These are phyloP conservation scores for Elsinoe batatas DNA, from an alignment of 2,329 filamentous ascomycete species.

Conservation along the genomic window DNA sequence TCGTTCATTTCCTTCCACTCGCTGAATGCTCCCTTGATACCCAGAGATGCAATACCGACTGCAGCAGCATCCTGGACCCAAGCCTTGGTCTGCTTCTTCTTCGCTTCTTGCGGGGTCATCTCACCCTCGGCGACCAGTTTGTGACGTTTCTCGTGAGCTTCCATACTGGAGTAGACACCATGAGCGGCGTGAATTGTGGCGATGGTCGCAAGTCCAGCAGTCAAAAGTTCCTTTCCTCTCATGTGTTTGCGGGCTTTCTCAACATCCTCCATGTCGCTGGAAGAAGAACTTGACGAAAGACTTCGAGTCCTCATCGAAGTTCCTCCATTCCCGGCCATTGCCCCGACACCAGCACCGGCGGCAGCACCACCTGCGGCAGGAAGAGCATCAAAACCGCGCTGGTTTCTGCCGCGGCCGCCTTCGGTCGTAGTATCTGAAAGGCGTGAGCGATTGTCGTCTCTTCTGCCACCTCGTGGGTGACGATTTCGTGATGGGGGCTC, in stretches of 20 bases:
- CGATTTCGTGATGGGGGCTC: slow-evolving; percentile 38
- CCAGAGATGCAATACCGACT: slow-evolving; percentile 55
- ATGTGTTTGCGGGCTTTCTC: slow-evolving; percentile 47
- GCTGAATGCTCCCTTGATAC: slow-evolving; percentile 55
- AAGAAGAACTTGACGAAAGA: slow-evolving; percentile 27
- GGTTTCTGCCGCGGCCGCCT: slow-evolving; percentile 26
- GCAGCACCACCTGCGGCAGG: slow-evolving; percentile 31
- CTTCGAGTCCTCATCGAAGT: slow-evolving; percentile 1
- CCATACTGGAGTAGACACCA: slow-evolving; percentile 52
- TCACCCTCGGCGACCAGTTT: slow-evolving; percentile 53
- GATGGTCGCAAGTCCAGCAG: slow-evolving; percentile 55
- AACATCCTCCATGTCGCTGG: slow-evolving; percentile 47
- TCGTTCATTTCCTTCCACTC: slow-evolving; percentile 61
- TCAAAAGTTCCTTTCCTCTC: slow-evolving; percentile 56
- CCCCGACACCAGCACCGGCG: slow-evolving; percentile 29
- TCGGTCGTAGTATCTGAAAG: slow-evolving; percentile 31
- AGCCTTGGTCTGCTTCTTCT: slow-evolving; percentile 53
- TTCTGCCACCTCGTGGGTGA: slow-evolving; percentile 26
- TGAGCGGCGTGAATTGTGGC: slow-evolving; percentile 62
- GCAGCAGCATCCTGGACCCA: slow-evolving; percentile 56
- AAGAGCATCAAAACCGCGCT: slow-evolving; percentile 33
- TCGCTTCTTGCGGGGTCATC: slow-evolving; percentile 52
- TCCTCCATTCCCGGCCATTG: slow-evolving; percentile 18
- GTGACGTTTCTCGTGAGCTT: slow-evolving; percentile 52
- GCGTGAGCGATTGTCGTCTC: slow-evolving; percentile 30